Evolutionary conservation across 192 early-diverging fungal species (phyloP).

Genomic region (Spinellus fusiger): DNA sequence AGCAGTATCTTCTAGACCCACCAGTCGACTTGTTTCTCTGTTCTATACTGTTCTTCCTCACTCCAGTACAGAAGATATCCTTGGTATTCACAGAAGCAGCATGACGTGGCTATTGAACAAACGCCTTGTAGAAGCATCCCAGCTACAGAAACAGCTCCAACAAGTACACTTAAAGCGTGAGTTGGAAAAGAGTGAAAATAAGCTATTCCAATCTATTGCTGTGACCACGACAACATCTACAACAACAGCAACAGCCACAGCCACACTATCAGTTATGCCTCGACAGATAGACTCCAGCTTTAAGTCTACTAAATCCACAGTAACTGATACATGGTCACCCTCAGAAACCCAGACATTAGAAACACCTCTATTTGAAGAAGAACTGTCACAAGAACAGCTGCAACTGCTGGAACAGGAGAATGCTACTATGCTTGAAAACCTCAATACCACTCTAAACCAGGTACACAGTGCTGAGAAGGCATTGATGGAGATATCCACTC

Average conservation of each 20-base stretch:
- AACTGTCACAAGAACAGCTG: slow-evolving; percentile 45
- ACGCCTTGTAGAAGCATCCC: slow-evolving; percentile 55
- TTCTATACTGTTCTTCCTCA: slow-evolving; percentile 30
- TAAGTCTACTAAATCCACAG: not conserved
- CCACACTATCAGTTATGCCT: too few species aligned
- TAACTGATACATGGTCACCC: not conserved
- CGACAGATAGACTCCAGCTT: too few species aligned
- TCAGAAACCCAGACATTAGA: not conserved
- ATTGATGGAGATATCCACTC: slow-evolving; percentile 64
- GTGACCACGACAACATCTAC: not conserved
- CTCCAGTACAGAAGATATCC: slow-evolving; percentile 35
- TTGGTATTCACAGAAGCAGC: slow-evolving; percentile 63
- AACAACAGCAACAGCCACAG: not conserved
- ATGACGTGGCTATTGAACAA: slow-evolving; percentile 65
- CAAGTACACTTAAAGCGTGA: slow-evolving; percentile 58
- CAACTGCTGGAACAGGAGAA: slow-evolving; percentile 68
- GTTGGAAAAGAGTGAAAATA: slow-evolving; percentile 60
- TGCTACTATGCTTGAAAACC: slow-evolving; percentile 56
- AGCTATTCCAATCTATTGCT: slow-evolving; percentile 9
- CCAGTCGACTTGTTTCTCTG: slow-evolving; percentile 33
- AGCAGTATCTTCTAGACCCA: not conserved
- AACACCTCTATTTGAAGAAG: slow-evolving; percentile 40
- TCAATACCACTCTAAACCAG: slow-evolving; percentile 63
- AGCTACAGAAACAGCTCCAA: slow-evolving; percentile 67
- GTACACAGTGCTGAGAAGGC: slow-evolving; percentile 62